These are phyloP conservation scores for Entophlyctis luteolus DNA, from an alignment of 192 early-diverging fungal genomes.

Conservation along the genomic window DNA sequence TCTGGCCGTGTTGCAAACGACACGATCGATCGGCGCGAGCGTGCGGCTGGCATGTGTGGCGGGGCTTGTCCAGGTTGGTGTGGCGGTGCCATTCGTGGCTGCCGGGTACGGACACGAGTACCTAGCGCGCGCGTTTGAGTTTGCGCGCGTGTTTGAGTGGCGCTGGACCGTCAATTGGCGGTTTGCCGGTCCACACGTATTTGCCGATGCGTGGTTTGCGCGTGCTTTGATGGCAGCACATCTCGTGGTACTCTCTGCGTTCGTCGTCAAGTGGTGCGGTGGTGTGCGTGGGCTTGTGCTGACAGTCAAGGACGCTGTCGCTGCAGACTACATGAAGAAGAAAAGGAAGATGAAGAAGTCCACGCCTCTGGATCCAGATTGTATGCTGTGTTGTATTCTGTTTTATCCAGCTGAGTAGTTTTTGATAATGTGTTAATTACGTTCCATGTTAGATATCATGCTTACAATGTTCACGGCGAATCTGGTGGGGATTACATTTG, in stretches of 20 bases:
- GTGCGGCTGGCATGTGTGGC: conserved; percentile 38
- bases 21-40: conserved; percentile 40
- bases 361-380: too few relatives aligned
- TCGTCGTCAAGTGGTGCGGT: conserved; percentile 36
- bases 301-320: background rate
- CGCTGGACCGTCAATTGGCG: conserved; percentile 97
- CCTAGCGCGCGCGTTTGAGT: conserved; percentile 78
- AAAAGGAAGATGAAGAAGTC: too few relatives aligned
- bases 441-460: conserved; percentile 57
- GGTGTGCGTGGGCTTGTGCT: background rate
- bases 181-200: conserved; percentile 67
- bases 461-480: conserved; percentile 77
- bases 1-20: conserved; percentile 54
- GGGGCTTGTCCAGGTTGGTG: conserved; percentile 36
- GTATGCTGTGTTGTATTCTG: too few relatives aligned
- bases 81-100: conserved; percentile 68
- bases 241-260: conserved; percentile 53
- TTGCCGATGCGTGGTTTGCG: conserved; percentile 61
- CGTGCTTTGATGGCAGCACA: conserved; percentile 58
- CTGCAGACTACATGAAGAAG: too few relatives aligned
- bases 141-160: conserved; percentile 77
- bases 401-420: background rate
- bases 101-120: conserved; percentile 48
- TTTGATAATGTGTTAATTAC: too few relatives aligned
- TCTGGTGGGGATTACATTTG: conserved; percentile 84